Conservation (phyloP, 2,329 filamentous ascomycete species). For the Trichothecium sympodiale region DNA sequence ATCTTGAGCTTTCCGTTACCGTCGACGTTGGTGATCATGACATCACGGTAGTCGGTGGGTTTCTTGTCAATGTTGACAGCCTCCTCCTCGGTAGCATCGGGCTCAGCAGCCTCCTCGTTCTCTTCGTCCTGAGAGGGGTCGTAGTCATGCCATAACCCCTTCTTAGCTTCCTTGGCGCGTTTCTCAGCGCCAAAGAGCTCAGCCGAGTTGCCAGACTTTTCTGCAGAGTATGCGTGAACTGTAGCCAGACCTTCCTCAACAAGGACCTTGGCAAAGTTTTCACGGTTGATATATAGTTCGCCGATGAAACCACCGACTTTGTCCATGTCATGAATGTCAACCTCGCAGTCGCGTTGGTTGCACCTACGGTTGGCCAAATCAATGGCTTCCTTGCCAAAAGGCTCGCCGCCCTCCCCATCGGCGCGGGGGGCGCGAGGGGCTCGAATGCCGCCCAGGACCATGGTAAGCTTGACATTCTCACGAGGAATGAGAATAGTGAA, state of each 20-base stretch:
- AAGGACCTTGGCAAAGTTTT: constrained; percentile 88
- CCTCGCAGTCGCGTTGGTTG: constrained; percentile 90
- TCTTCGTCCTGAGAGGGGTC: constrained; percentile 77
- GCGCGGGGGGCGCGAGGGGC: constrained; percentile 74
- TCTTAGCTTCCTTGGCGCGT: constrained; percentile 77
- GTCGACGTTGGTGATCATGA: constrained; percentile 86
- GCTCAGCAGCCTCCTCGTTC: constrained; percentile 37
- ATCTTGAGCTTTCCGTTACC: constrained; percentile 74
- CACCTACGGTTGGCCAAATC: constrained; percentile 82
- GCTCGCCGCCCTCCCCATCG: constrained; percentile 71
- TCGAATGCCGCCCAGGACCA: constrained; percentile 87
- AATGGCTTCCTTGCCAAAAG: constrained; percentile 88
- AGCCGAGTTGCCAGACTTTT: constrained; percentile 81
- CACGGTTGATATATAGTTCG: constrained; percentile 82
- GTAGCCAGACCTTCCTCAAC: constrained; percentile 89
- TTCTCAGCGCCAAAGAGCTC: constrained; percentile 84
- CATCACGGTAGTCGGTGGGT: constrained; percentile 76
- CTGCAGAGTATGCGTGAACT: constrained; percentile 89
- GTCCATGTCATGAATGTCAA: constrained; percentile 89
- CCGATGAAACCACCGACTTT: constrained; percentile 98
- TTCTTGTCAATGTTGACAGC: constrained; percentile 54
- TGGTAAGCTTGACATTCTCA: constrained; percentile 87
- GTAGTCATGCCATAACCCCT: constrained; percentile 89
- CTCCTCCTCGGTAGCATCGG: constrained; percentile 36
- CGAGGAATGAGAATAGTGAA: constrained; percentile 88